Evolutionary conservation across 805 yeast species (phyloP), one percentile per base, ranked within the genome.

Genomic region (Wickerhamiella brachini): DNA sequence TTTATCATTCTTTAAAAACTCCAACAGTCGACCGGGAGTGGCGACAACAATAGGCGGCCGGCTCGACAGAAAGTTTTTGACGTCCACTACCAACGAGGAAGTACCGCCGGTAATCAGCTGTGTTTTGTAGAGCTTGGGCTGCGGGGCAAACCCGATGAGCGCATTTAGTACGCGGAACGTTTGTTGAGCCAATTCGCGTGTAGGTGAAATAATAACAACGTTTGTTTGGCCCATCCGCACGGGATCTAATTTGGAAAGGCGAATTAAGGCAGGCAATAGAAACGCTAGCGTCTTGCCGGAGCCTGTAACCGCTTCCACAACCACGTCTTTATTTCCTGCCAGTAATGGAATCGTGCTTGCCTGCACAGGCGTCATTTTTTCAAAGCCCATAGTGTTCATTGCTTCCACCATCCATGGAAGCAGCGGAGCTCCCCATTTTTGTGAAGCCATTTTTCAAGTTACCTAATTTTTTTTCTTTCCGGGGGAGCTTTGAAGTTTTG

Each of bases 221-320:
- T 80, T 76, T 62, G 86, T 77, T 54, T 81, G 81, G 10, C 93
- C 94, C 54, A 73, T 45, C 59, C 57, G 54, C 60, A 67, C 50
- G 60, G 63, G 51, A 58, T 59, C 65, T 7, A 59, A 53, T 34
- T 58, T 54, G 22, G 50, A 51, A 5, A 73, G 53, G 15, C 58
- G 63, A 39, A 58, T 65, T n/a, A 63, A 58, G 7, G 88, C 66
- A 0, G 98, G 98, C 2, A 93, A 73, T 4, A 81, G 78, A 69
- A 85, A 93, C 2, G 97, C 83, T n/a, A 89, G 65, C 0, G 98
- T 93, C 64, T 93, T 93, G n/a, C 98, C 98, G 0, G 97, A 88
- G 0, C 98, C 98, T 0, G 98, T 93, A 1, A 87, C 95, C 0
- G 97, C 95, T 64, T 93, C 97, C 1, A 88, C 97, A 8, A 93